Percentiles rank a stretch among this genome's conserved stretches.
These are phyloP conservation scores for Fusarium praegraminearum DNA, from an alignment of 2,329 filamentous ascomycete genomes.

Conservation along the genomic window DNA sequence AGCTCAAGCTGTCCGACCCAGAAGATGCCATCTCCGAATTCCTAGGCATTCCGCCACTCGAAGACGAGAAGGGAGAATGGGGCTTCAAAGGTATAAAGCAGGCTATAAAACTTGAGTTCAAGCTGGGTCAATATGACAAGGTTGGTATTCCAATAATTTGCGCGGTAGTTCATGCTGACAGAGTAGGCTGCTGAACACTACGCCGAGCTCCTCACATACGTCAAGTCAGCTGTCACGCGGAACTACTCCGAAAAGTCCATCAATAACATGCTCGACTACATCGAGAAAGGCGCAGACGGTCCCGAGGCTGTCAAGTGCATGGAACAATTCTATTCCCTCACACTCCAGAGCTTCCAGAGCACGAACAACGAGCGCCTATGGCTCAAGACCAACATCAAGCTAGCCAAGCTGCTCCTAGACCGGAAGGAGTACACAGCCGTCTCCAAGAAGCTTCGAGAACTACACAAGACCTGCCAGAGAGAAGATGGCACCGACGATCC, in stretches of 20 bases:
- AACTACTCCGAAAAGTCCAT: constrained; percentile 99
- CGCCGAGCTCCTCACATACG: constrained; percentile 93
- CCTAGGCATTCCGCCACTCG: constrained; percentile 84
- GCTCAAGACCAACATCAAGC: constrained; percentile 98
- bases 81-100: constrained; percentile 98
- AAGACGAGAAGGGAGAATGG: constrained; percentile 96
- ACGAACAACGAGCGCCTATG: constrained; percentile 98
- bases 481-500: constrained; percentile 91
- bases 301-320: constrained; percentile 80
- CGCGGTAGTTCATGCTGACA: constrained; percentile 29
- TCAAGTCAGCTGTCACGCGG: constrained; percentile 94
- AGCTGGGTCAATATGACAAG: constrained; percentile 87
- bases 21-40: constrained; percentile 93
- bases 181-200: constrained; percentile 89
- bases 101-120: constrained; percentile 97
- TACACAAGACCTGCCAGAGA: constrained; percentile 89
- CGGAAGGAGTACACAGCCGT: constrained; percentile 87
- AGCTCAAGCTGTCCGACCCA: constrained; percentile 88
- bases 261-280: constrained; percentile 98
- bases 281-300: constrained; percentile 86
- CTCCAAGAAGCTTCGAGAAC: constrained; percentile 84
- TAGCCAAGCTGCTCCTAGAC: constrained; percentile 90
- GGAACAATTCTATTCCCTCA: constrained; percentile 95
- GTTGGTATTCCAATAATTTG: too few relatives aligned
- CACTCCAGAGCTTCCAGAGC: constrained; percentile 92